Evolutionary conservation across 176 grass and related monocot genomes (phyloP).

Genomic region (Rhipidocladum racemiflorum): DNA sequence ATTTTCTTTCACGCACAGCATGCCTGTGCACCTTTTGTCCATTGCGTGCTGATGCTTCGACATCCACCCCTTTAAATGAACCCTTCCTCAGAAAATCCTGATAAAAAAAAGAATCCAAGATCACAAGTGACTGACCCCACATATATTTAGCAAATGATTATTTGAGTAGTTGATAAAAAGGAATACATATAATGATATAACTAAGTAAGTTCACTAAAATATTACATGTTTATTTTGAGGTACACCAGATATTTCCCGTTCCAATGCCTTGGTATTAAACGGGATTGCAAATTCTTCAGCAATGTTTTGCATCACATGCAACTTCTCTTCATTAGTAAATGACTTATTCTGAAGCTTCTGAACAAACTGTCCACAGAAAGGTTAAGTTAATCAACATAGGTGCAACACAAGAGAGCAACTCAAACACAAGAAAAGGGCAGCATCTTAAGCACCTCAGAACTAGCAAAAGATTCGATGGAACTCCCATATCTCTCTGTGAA

Average conservation of each 20-base stretch:
- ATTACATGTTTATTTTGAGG: constrained; percentile 55
- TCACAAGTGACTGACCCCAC: neutral
- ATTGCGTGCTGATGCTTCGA: constrained; percentile 34
- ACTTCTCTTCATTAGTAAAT: constrained; percentile 81
- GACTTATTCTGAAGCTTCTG: constrained; percentile 71
- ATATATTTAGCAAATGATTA: constrained; percentile 1
- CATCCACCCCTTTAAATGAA: constrained; percentile 36
- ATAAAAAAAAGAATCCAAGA: constrained; percentile 10
- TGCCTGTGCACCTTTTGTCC: constrained; percentile 30
- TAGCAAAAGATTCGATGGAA: constrained; percentile 69
- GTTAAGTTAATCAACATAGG: constrained; percentile 31
- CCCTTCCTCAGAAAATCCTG: constrained; percentile 52
- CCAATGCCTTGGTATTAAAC: constrained; percentile 53
- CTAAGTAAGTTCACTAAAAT: neutral
- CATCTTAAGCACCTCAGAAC: constrained; percentile 60
- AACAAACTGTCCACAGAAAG: constrained; percentile 64
- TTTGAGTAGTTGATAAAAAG: neutral
- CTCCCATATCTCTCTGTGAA: constrained; percentile 74
- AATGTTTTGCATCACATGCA: constrained; percentile 67
- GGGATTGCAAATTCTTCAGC: constrained; percentile 67
- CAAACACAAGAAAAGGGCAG: constrained; percentile 10
- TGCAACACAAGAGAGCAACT: constrained; percentile 20
- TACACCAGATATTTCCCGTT: constrained; percentile 43
- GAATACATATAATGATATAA: neutral
- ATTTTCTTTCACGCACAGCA: constrained; percentile 41